Base-by-base conservation (phyloP, 371 early-diverging fungal species). In the Rhizomucor miehei region DNA sequence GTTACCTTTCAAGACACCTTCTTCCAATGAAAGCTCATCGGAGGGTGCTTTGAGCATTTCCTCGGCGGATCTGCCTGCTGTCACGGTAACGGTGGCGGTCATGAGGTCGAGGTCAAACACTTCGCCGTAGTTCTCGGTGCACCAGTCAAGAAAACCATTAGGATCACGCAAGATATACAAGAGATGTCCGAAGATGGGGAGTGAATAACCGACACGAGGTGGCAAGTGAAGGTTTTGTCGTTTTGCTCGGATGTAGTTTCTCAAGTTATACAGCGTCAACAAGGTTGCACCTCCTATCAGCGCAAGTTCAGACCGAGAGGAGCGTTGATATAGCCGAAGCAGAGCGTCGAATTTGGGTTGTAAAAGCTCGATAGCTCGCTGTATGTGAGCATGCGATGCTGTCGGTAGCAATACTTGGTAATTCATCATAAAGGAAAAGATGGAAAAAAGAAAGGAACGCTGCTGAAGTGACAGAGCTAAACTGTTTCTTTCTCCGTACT, bases 121-220 rank as follows among this genome's bases (percentile, higher is more conserved):
- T 24, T 74, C 71, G 12, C 71, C 74, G 37, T 74, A 71, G 3
- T 46, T 68, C 9, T 25, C n/a, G 10, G 43, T 41, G 29, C 74
- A 74, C 66, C 68, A 70, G 41, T 74, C 69, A 1, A 71, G 20
- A 51, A 74, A 74, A 17, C 59, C 52, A 12, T 54, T 37, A 14
- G 61, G 24, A 9, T 55, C 52, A n/a, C 45, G 21, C 13, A 60
- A 38, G 17, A 71, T 12, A 35, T 71, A 70, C 8, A 68, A 47
- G 6, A 65, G 56, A 39, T 74, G 74, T 11, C 71, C 74, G n/a
- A 71, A 1, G 0, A 74, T 14, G 13, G 74, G 74, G 5, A 70
- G 38, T 17, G 59, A 45, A 40, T 62, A 74, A 38, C 62, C 61
- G 12, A 68, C 69, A 14, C 52, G 61, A 13, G 71, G 74, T 12